These are phyloP conservation scores for Phaeolepiota aurea DNA, from an alignment of 768 basidiomycete genomes.

Conservation along the genomic window DNA sequence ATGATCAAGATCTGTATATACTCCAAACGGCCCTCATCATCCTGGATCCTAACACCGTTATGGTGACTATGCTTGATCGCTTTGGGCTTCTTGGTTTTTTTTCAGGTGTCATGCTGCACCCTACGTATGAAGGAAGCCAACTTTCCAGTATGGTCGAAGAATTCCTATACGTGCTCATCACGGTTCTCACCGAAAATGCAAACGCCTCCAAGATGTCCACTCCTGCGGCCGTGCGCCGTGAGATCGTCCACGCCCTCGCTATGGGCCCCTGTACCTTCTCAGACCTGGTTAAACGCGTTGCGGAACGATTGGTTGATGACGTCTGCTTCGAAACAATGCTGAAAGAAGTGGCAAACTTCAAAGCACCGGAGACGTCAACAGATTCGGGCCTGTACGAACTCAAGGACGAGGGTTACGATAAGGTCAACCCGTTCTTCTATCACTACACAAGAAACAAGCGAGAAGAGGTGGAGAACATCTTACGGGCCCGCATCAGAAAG, in stretches of 20 bases:
- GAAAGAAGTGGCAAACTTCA: constrained; percentile 72
- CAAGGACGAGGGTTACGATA: constrained; percentile 71
- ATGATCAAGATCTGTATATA: constrained; percentile 90
- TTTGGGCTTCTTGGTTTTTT: constrained; percentile 82
- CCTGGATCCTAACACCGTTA: constrained; percentile 68
- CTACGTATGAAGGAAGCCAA: constrained; percentile 61
- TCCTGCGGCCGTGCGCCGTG: constrained; percentile 59
- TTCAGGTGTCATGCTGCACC: constrained; percentile 51
- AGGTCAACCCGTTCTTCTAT: constrained; percentile 93
- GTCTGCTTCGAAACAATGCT: constrained; percentile 75
- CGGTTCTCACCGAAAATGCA: constrained; percentile 75
- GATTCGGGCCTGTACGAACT: constrained; percentile 88
- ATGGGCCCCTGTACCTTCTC: constrained; percentile 85
- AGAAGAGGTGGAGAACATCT: constrained; percentile 78
- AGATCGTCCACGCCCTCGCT: constrained; percentile 86
- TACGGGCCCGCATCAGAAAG: constrained; percentile 62
- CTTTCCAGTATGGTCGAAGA: constrained; percentile 88
- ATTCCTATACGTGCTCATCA: constrained; percentile 79
- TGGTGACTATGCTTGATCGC: constrained; percentile 84
- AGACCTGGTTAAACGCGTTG: constrained; percentile 84
- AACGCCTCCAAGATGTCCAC: constrained; percentile 64
- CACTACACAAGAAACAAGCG: constrained; percentile 93
- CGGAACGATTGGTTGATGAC: constrained; percentile 84
- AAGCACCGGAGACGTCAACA: constrained; percentile 64
- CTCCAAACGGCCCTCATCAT: constrained; percentile 79